phyloP scores from a whole-genome alignment of 169 alveolate genomes.

The Babesia caballi region DNA sequence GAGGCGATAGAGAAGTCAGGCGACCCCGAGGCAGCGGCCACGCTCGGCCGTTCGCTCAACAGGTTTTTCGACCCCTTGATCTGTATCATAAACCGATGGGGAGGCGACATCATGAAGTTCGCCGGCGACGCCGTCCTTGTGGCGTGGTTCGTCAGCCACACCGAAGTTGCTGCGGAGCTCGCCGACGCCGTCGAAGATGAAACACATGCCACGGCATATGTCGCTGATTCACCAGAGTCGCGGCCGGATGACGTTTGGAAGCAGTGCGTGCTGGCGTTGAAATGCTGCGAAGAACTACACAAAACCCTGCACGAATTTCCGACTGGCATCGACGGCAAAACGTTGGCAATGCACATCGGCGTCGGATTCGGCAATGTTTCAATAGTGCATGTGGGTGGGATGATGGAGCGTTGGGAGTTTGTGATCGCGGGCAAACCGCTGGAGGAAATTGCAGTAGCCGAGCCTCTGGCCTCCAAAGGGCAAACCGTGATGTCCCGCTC shows the following conservation, averaged over 20 bases:
- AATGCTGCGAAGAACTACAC: constrained; percentile 80
- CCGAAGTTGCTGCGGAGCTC: background rate
- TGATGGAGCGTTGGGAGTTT: constrained; percentile 74
- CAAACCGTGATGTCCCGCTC: constrained; percentile 77
- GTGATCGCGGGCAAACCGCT: constrained; percentile 78
- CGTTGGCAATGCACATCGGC: constrained; percentile 76
- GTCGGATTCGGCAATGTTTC: constrained; percentile 76
- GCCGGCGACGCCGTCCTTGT: constrained; percentile 86
- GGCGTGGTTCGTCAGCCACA: constrained; percentile 63
- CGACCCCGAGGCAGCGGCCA: constrained; percentile 79
- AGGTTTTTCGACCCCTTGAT: constrained; percentile 79
- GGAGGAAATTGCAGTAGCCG: constrained; percentile 77
- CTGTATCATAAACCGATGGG: constrained; percentile 78
- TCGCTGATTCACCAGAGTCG: background rate
- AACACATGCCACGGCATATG: background rate
- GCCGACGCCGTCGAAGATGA: background rate
- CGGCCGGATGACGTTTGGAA: constrained; percentile 23
- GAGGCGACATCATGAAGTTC: constrained; percentile 86
- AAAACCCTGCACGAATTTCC: constrained; percentile 77
- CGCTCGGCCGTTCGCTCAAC: constrained; percentile 76
- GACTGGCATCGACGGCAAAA: constrained; percentile 65
- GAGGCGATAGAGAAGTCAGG: constrained; percentile 70
- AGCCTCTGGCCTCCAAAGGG: constrained; percentile 76
- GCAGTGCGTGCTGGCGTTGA: constrained; percentile 65
- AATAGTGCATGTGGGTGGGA: constrained; percentile 78